These are phyloP conservation scores for Colletotrichum camelliae DNA, from an alignment of 2,329 filamentous ascomycete genomes.

Conservation along the genomic window DNA sequence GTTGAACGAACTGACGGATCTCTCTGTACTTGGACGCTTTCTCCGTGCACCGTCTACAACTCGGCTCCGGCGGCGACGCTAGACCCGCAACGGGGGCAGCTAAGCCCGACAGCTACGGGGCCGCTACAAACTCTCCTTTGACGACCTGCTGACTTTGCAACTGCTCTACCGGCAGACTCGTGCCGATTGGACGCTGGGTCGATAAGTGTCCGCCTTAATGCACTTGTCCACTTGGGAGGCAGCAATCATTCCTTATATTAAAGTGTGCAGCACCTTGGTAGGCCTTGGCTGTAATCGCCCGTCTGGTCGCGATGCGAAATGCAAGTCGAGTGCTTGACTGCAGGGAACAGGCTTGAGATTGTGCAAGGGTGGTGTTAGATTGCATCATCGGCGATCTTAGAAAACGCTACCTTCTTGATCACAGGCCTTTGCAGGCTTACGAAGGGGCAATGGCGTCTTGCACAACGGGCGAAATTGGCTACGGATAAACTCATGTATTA, in stretches of 20 bases:
- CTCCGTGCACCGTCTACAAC: background rate
- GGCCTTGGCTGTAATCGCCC: background rate
- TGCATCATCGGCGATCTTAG: rapidly evolving
- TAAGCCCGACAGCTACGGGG: background rate
- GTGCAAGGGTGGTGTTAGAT: background rate
- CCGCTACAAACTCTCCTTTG: background rate
- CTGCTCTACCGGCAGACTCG: rapidly evolving
- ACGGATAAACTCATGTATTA: background rate
- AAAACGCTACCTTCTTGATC: rapidly evolving
- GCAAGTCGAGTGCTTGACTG: background rate
- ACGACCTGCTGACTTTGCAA: background rate
- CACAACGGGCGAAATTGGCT: background rate
- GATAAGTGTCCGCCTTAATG: background rate
- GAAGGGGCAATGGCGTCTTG: too few relatives aligned
- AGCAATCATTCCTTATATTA: too few relatives aligned
- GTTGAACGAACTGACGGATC: rapidly evolving
- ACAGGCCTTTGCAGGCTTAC: background rate
- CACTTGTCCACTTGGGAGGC: too few relatives aligned
- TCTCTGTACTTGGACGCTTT: rapidly evolving
- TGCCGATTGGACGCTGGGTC: background rate
- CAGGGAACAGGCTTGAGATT: rapidly evolving
- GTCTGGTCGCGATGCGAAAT: background rate
- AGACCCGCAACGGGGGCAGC: background rate
- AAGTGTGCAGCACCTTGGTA: rapidly evolving
- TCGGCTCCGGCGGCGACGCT: background rate